Percentiles rank a stretch among this genome's conserved stretches.
Conservation (phyloP, 345 rosid genomes). For the Acer negundo region DNA sequence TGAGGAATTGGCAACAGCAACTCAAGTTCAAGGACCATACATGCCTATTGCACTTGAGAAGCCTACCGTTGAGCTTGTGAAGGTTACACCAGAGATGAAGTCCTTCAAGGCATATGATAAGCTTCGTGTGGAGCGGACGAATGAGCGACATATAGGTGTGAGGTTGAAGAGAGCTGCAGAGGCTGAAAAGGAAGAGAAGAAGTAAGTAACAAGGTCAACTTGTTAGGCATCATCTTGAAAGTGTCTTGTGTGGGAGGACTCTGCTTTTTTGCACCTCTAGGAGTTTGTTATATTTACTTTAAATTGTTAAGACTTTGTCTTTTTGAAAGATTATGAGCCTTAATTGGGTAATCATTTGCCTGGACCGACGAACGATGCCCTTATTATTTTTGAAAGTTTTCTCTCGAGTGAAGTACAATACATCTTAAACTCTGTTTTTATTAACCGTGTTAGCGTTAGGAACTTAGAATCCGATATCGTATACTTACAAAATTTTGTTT, state of each 20-base stretch:
- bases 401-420: no score
- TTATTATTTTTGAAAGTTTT: no score
- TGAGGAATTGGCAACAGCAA: conserved; percentile 70
- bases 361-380: no score
- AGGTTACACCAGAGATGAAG: conserved; percentile 72
- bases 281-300: not conserved
- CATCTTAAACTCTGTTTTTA: no score
- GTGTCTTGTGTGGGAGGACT: not conserved
- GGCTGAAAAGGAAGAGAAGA: conserved; percentile 90
- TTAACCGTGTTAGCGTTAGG: no score
- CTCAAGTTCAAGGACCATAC: conserved; percentile 70
- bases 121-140: conserved; percentile 64
- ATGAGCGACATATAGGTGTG: conserved; percentile 57
- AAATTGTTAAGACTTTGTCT: not conserved
- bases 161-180: conserved; percentile 84
- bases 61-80: conserved; percentile 65
- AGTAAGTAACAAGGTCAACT: conserved; percentile 55
- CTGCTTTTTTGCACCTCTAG: not conserved
- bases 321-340: not conserved
- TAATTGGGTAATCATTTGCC: not conserved
- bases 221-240: not conserved
- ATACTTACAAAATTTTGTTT: no score
- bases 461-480: no score
- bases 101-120: conserved; percentile 77
- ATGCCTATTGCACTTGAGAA: conserved; percentile 66